phyloP scores from a whole-genome alignment of 148 eudicot genomes.

The Dianthus caryophyllus region DNA sequence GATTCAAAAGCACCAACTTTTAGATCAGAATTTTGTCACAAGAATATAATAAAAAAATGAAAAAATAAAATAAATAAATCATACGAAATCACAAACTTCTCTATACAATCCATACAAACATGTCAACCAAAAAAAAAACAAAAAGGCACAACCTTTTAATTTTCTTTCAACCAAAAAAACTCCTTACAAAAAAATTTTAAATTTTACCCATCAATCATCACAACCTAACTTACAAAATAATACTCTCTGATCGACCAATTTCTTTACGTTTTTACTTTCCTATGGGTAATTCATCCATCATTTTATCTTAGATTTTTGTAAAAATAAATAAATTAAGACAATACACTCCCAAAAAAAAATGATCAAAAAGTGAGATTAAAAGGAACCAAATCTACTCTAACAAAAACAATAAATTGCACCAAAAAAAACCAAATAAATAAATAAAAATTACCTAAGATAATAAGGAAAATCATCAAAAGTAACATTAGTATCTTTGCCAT shows the following conservation, averaged over 20 bases:
- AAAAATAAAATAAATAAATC: neutral
- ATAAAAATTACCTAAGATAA: constrained; percentile 50
- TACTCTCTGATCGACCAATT: no score
- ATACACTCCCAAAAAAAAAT: no score
- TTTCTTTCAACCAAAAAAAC: neutral
- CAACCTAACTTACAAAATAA: neutral
- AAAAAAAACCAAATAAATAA: no score
- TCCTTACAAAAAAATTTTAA: neutral
- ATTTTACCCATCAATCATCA: neutral
- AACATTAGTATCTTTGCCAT: constrained; percentile 50
- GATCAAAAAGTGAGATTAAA: no score
- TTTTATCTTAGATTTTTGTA: no score
- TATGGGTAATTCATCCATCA: no score
- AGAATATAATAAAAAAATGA: constrained; percentile 6
- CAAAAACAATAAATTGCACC: no score
- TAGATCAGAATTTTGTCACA: constrained; percentile 4
- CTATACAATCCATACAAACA: neutral
- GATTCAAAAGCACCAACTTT: constrained; percentile 7
- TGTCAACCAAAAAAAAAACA: neutral
- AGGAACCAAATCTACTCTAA: no score
- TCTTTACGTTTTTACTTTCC: no score
- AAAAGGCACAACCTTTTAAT: constrained; percentile 9
- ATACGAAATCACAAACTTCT: constrained; percentile 2
- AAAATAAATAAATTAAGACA: no score
- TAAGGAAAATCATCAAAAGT: constrained; percentile 78